Percentiles rank a stretch among this genome's conserved stretches.
phyloP scores from a whole-genome alignment of 768 basidiomycete genomes.

The Kwoniella sp. region DNA sequence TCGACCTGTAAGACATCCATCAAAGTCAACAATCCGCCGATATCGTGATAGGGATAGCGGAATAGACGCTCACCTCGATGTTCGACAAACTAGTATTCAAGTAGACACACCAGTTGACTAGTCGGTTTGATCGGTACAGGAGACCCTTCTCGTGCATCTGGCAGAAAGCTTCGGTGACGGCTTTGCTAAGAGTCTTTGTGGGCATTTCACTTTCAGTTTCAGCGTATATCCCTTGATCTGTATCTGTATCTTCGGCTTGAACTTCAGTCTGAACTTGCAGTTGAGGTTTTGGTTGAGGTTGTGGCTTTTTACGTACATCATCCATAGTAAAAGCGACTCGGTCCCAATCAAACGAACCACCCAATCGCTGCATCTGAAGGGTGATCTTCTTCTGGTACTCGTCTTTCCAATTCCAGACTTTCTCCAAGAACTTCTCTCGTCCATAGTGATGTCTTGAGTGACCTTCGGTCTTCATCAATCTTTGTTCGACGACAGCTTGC shows the following conservation, averaged over 20 bases:
- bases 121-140: constrained; percentile 89
- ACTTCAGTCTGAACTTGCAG: too few species aligned
- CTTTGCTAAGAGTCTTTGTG: constrained; percentile 70
- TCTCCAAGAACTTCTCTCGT: constrained; percentile 83
- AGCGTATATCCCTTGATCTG: too few species aligned
- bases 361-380: constrained; percentile 80
- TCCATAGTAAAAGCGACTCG: constrained; percentile 95
- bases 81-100: constrained; percentile 98
- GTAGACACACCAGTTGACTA: constrained; percentile 97
- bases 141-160: constrained; percentile 85
- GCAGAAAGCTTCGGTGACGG: constrained; percentile 90
- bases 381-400: constrained; percentile 97
- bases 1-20: constrained; percentile 66
- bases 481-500: constrained; percentile 94
- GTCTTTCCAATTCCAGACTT: constrained; percentile 95
- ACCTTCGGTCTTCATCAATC: constrained; percentile 78
- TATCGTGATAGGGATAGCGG: neutral
- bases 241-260: neutral
- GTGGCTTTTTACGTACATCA: constrained; percentile 61
- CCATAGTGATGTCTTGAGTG: constrained; percentile 92
- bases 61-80: constrained; percentile 67
- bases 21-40: constrained; percentile 6
- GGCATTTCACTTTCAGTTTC: too few species aligned
- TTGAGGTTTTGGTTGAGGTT: neutral
- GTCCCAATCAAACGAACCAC: constrained; percentile 93